A percentile compares a stretch with the other conserved stretches of the same genome.
phyloP scores from a whole-genome alignment of 305 asterid genomes.

The Rubia peregrina region DNA sequence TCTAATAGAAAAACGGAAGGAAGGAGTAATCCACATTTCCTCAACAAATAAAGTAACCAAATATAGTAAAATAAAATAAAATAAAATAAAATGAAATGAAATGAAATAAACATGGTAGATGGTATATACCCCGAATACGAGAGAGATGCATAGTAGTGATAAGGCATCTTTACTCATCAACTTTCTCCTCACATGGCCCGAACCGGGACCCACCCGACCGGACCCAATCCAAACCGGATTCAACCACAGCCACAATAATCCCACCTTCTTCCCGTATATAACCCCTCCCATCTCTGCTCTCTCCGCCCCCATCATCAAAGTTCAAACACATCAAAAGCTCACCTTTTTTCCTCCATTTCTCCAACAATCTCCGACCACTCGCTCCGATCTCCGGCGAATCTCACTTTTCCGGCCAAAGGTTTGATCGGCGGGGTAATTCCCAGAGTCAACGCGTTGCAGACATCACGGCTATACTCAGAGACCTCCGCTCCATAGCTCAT shows the following conservation, averaged over 20 bases:
- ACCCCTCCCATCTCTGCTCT: not conserved
- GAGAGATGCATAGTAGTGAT: not conserved
- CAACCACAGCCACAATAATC: slow-evolving; percentile 17
- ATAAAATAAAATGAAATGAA: too few species aligned
- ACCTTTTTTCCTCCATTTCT: not conserved
- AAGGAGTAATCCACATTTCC: not conserved
- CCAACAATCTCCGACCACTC: not conserved
- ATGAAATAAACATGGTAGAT: not conserved
- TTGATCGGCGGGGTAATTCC: slow-evolving; percentile 38
- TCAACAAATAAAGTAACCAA: not conserved
- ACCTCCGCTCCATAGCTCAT: slow-evolving; percentile 39
- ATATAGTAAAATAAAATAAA: too few species aligned
- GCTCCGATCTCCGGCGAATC: not conserved
- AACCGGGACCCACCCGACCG: not conserved
- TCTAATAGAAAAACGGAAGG: too few species aligned
- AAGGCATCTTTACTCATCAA: not conserved
- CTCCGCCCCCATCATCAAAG: slow-evolving; percentile 5
- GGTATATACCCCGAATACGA: not conserved
- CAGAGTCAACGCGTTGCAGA: slow-evolving; percentile 47
- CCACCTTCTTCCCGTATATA: not conserved
- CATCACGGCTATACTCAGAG: slow-evolving; percentile 84
- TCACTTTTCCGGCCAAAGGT: not conserved
- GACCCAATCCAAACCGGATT: not conserved
- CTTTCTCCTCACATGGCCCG: too few species aligned
- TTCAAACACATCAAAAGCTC: not conserved